Evolutionary conservation across 148 eudicot genomes (phyloP).

Genomic region (Rhododendron vialii): DNA sequence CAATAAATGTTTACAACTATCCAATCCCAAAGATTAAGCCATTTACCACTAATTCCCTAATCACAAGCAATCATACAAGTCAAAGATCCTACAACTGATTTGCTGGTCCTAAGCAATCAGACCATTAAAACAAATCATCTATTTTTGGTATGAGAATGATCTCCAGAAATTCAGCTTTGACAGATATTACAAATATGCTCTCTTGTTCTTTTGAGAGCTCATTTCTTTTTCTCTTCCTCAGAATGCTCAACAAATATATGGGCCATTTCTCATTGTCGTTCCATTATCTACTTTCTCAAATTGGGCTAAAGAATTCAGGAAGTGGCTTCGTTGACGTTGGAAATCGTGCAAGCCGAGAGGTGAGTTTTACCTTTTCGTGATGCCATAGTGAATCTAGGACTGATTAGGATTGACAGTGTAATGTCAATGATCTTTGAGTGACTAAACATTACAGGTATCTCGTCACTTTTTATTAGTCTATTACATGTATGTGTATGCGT

Average conservation of each 20-base stretch:
- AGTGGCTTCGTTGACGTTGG: conserved; percentile 99
- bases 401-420: not conserved
- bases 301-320: conserved; percentile 97
- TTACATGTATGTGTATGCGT: no score
- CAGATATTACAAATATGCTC: not conserved
- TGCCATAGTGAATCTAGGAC: not conserved
- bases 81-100: no score
- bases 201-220: not conserved
- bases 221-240: conserved; percentile 34
- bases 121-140: no score
- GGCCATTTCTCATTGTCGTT: conserved; percentile 97
- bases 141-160: no score
- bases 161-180: no score
- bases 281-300: conserved; percentile 93
- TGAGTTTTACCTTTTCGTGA: conserved; percentile 12
- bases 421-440: not conserved
- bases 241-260: conserved; percentile 93
- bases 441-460: not conserved
- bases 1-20: no score
- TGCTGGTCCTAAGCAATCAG: no score
- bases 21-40: no score
- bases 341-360: conserved; percentile 98
- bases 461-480: not conserved
- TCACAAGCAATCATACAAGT: no score
- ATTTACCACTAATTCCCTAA: no score